Base-by-base conservation (phyloP, 768 basidiomycete species). In the Suillus decipiens region DNA sequence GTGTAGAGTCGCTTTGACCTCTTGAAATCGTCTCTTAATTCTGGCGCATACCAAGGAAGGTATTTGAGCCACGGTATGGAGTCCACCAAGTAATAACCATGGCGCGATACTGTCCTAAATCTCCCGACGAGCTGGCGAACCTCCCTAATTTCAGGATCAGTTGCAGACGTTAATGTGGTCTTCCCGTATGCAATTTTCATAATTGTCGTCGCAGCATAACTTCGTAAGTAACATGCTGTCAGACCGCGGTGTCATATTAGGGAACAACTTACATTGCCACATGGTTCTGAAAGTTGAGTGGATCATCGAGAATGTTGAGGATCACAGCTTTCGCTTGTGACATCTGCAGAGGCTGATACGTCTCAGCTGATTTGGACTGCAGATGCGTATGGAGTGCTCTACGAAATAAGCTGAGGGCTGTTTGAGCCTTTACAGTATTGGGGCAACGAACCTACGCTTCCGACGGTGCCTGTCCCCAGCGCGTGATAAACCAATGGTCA, bases 321-420 rank as follows among this genome's bases (percentile, higher is more conserved):
- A 64, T 45, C 12, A 45, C 50, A 17, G 42, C 39, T 33, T 65
- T 65, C 22, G 56, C 64, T n/a, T 65, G 12, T 14, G 22, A 47
- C 45, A 47, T 47, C 12, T 47, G 45, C 22, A 47, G 22, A 24
- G 45, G 45, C 45, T 47, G 22, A 24, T 48, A 48, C 12, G 47
- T 3, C 6, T 28, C 14, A 14, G 22, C 47, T 48, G 47, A 24
- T 28, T 48, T 48, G 24, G 47, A 24, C 24, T 48, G 47, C 7
- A 48, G 47, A 15, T 48, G 47, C 14, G 47, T 3, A 24, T 48
- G 47, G 7, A 48, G 24, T 48, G 24, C 47, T 48, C 47, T 48
- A 24, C 24, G 4, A 45, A 24, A 22, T 24, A 47, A 47, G 24
- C 14, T 14, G 22, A 48, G 22, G 22, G 47, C 6, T 15, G 6